Percentiles rank a stretch among this genome's conserved stretches.
phyloP scores from a whole-genome alignment of 306 rosid genomes.

The Cicer arietinum region DNA sequence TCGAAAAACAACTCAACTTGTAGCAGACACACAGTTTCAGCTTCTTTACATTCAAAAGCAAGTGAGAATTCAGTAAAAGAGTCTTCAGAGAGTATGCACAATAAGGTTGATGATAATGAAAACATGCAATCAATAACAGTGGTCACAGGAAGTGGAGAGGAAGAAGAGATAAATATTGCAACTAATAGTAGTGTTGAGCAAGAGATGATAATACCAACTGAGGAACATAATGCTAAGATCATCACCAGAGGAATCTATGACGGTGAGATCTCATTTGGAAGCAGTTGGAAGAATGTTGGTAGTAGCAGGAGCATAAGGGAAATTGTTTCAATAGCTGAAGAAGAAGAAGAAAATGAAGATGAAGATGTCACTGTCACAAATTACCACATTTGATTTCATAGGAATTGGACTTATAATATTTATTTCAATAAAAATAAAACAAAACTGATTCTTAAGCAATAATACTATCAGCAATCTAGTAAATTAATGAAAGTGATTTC shows the following conservation, averaged over 20 bases:
- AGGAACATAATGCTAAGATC: slow-evolving; percentile 41
- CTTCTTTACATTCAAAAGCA: slow-evolving; percentile 39
- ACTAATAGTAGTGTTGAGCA: background rate
- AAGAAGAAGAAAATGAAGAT: slow-evolving; percentile 52
- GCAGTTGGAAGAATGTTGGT: slow-evolving; percentile 52
- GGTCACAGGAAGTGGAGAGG: slow-evolving; percentile 28
- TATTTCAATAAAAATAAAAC: background rate
- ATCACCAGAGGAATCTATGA: slow-evolving; percentile 51
- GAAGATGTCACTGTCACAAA: slow-evolving; percentile 45
- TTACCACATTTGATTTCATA: slow-evolving; percentile 33
- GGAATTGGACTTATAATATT: background rate
- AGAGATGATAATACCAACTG: slow-evolving; percentile 15
- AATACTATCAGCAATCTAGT: too few relatives aligned
- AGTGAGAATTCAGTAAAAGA: slow-evolving; percentile 36
- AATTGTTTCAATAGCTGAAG: slow-evolving; percentile 56
- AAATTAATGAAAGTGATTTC: too few relatives aligned
- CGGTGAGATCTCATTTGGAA: slow-evolving; percentile 68
- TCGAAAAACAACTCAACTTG: slow-evolving; percentile 35
- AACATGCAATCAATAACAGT: background rate
- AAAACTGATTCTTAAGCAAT: too few relatives aligned
- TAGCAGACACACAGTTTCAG: background rate
- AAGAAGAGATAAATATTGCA: background rate
- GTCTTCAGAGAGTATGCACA: slow-evolving; percentile 9
- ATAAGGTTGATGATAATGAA: background rate
- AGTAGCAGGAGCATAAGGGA: slow-evolving; percentile 49